Evolutionary conservation across 495 filamentous ascomycete genomes (phyloP), one percentile per base, ranked within the genome.

Genomic region (Penicillium salamii): DNA sequence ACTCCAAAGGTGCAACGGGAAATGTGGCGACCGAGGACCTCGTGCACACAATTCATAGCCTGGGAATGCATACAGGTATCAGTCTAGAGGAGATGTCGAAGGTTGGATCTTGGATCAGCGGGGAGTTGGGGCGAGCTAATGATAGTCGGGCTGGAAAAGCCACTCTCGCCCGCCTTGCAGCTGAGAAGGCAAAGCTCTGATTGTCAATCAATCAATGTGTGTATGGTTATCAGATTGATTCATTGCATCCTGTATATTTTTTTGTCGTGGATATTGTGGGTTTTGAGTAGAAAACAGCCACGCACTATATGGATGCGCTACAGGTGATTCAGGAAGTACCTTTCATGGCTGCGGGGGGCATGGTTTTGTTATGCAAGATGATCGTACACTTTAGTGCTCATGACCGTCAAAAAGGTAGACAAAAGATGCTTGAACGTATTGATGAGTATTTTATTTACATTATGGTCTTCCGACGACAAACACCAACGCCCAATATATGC

Each of bases 11-110:
- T 0, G 93, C 93, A 11, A 96, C 93, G 12, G 93, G 93, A 0
- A 99, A 99, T 67, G 87, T 97, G 36, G 82, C 89, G 9, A 97
- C 91, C 1, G 93, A 99, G 65, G 91, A 99, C 65, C 71, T 97
- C 63, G 80, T 96, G 3, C 90, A 97, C 67, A 93, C 89, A 17
- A 60, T 96, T 51, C 87, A 97, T 59, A 88, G 85, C 48, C 66
- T 96, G 34, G 93, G 93, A 0, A 86, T 89, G 78, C 80, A 87
- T 39, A 96, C 91, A 0, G 93, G 93, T 0, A 79, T 99, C 7
- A 85, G 93, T 68, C 66, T 99, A 38, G 89, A 92, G 60, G 80
- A 84, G 47, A 78, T 96, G 68, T 81, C 83, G 3, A 79, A 86
- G 52, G 83, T 96, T 49, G 93, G 93, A 0, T 80, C 83, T 5